Percentiles rank a stretch among this genome's conserved stretches.
Evolutionary conservation across 2,329 filamentous ascomycete genomes (phyloP).

Genomic region (Trichoderma endophyticum): DNA sequence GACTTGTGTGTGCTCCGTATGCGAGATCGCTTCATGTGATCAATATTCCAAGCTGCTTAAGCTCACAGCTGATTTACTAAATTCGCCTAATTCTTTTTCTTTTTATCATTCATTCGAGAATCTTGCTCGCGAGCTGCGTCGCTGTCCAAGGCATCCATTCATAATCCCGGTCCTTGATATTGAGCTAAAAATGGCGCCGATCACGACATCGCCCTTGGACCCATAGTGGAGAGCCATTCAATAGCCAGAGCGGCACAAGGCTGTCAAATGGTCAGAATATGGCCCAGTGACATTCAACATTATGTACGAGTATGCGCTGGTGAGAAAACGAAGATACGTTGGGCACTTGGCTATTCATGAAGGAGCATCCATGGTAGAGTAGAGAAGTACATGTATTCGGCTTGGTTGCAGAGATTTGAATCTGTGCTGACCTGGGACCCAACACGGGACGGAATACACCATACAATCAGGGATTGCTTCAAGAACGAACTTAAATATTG

Average conservation of each 20-base stretch:
- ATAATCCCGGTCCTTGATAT: not conserved
- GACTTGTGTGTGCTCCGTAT: not conserved
- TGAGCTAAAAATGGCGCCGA: constrained; percentile 19
- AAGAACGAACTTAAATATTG: not conserved
- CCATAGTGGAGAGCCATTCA: constrained; percentile 6
- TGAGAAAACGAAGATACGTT: not conserved
- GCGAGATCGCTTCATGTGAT: not conserved
- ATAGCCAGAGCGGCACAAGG: not conserved
- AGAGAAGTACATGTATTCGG: not conserved
- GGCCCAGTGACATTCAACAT: not conserved
- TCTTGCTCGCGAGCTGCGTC: not conserved
- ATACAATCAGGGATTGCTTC: not conserved
- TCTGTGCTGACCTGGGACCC: not conserved
- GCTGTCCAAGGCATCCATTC: not conserved
- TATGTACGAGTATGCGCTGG: not conserved
- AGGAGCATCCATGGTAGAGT: not conserved
- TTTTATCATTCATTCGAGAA: not conserved
- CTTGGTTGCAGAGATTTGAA: not conserved
- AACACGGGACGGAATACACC: not conserved
- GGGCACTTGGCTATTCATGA: not conserved
- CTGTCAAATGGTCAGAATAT: not conserved
- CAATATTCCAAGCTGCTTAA: not conserved
- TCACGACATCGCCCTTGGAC: constrained; percentile 19
- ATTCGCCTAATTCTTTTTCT: not conserved
- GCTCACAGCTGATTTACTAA: not conserved